These are phyloP conservation scores for Corymbia maculata DNA, from an alignment of 345 rosid species.

Conservation along the genomic window DNA sequence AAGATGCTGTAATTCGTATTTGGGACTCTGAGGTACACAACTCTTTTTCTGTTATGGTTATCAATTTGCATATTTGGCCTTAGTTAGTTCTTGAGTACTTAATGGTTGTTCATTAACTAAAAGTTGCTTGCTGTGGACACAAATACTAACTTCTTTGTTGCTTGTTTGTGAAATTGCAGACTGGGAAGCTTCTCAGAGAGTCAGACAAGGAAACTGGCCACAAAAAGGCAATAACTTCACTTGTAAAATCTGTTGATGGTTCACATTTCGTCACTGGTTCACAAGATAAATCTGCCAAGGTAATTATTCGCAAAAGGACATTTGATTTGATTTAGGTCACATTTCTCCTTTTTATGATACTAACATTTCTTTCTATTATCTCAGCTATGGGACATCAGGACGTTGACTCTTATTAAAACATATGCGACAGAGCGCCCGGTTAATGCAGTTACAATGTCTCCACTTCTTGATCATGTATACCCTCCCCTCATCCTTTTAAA, in stretches of 20 bases:
- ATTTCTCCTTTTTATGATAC: not conserved
- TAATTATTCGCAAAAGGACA: not conserved
- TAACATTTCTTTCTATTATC: constrained; percentile 2
- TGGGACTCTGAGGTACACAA: constrained; percentile 87
- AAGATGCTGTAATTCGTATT: constrained; percentile 69
- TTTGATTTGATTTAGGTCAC: not conserved
- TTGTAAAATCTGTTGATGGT: constrained; percentile 66
- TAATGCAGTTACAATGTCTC: constrained; percentile 97
- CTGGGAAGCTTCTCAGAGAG: constrained; percentile 74
- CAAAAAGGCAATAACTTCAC: constrained; percentile 76
- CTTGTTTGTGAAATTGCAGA: constrained; percentile 31
- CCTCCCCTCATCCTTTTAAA: not conserved
- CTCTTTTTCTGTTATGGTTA: not conserved
- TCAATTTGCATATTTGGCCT: not conserved
- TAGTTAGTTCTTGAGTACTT: not conserved
- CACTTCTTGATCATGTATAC: constrained; percentile 87
- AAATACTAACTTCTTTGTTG: not conserved
- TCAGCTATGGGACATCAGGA: constrained; percentile 90
- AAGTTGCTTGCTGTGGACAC: not conserved
- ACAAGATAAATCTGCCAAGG: constrained; percentile 96
- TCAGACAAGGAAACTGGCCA: constrained; percentile 72
- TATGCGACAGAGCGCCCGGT: constrained; percentile 87
- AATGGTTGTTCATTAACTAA: not conserved
- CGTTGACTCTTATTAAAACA: constrained; percentile 81
- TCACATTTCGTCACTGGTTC: constrained; percentile 91